Percentiles rank a stretch among this genome's conserved stretches.
These are phyloP conservation scores for Psilocybe cyanescens DNA, from an alignment of 768 basidiomycete species.

Conservation along the genomic window DNA sequence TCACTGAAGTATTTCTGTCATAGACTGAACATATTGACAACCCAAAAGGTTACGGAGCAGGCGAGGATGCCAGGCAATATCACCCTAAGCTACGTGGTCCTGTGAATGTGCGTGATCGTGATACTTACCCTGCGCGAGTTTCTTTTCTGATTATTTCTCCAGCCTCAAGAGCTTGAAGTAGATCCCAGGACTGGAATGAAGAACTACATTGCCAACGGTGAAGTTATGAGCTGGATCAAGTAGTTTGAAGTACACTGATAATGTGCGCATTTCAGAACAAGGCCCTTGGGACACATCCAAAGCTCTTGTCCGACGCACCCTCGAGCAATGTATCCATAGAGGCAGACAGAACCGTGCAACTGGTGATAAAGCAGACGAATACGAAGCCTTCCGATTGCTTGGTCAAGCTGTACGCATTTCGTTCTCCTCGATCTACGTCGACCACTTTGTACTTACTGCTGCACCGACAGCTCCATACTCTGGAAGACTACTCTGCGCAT, in stretches of 20 bases:
- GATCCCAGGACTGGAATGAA: conserved; percentile 92
- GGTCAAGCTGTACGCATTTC: conserved; percentile 61
- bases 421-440: background rate
- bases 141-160: background rate
- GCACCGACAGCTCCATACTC: conserved; percentile 63
- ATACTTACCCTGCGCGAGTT: conserved; percentile 10
- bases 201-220: conserved; percentile 90
- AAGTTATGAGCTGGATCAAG: background rate
- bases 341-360: conserved; percentile 66
- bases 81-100: conserved; percentile 80
- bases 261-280: conserved; percentile 38
- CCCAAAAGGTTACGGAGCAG: conserved; percentile 86
- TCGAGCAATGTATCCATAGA: conserved; percentile 79
- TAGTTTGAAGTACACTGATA: background rate
- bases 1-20: background rate
- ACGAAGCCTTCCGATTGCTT: conserved; percentile 80
- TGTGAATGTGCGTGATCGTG: conserved; percentile 58
- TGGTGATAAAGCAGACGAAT: conserved; percentile 68
- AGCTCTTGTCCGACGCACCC: conserved; percentile 70
- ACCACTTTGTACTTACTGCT: background rate
- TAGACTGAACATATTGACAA: conserved; percentile 92
- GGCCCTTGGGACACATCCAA: conserved; percentile 91
- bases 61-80: conserved; percentile 81
- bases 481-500: conserved; percentile 90
- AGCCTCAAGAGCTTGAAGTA: conserved; percentile 84